Evolutionary conservation across 331 rosid genomes (phyloP).

Genomic region (Rosa hybrid): DNA sequence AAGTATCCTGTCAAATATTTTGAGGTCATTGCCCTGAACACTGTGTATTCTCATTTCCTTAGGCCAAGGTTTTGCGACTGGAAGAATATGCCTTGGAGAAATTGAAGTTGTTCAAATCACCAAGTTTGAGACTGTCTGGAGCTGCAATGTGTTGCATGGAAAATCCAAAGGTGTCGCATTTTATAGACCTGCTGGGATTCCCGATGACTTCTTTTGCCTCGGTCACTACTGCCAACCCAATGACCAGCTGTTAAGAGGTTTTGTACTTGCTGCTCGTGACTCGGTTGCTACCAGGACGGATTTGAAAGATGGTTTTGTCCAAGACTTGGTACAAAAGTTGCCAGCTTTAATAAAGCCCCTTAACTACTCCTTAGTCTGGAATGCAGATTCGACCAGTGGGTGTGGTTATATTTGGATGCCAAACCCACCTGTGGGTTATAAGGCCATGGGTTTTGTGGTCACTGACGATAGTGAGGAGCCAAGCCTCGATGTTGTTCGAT

Average conservation of each 20-base stretch:
- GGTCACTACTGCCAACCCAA: constrained; percentile 77
- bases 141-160: constrained; percentile 40
- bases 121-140: constrained; percentile 66
- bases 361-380: constrained; percentile 68
- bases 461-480: constrained; percentile 61
- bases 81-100: constrained; percentile 76
- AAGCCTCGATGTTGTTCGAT: constrained; percentile 55
- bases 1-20: background rate
- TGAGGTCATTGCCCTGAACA: background rate
- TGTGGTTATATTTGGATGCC: constrained; percentile 87
- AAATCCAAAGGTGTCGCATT: constrained; percentile 59
- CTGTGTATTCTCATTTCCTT: constrained; percentile 13
- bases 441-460: constrained; percentile 75
- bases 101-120: constrained; percentile 54
- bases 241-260: constrained; percentile 65
- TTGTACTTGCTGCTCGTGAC: constrained; percentile 65
- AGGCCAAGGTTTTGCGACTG: constrained; percentile 82
- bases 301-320: constrained; percentile 21
- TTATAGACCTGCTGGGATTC: constrained; percentile 70
- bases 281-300: constrained; percentile 22
- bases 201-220: constrained; percentile 75
- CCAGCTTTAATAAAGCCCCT: constrained; percentile 65
- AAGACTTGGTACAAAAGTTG: constrained; percentile 21
- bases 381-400: constrained; percentile 50
- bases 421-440: constrained; percentile 79